Evolutionary conservation across 208 protist genomes (phyloP).

Genomic region (Trypanosomatidae sp.): DNA sequence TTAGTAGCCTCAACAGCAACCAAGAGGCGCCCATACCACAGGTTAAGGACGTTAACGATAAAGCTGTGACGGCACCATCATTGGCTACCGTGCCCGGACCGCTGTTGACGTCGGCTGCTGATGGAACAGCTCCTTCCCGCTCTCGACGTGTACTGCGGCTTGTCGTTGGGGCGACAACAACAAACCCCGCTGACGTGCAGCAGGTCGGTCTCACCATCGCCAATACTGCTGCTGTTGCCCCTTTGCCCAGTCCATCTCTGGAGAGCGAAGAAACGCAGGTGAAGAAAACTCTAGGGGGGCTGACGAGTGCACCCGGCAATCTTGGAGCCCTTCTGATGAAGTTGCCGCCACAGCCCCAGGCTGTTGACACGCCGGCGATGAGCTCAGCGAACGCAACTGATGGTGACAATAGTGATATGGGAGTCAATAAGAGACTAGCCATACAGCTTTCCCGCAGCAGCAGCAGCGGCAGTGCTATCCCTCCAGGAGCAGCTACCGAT

Average conservation of each 20-base stretch:
- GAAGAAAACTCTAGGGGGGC: neutral
- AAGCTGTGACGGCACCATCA: neutral
- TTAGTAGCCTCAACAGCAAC: neutral
- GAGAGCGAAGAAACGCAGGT: neutral
- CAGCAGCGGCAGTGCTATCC: neutral
- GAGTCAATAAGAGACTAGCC: neutral
- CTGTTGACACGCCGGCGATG: neutral
- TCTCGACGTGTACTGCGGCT: conserved; percentile 4
- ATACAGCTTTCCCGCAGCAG: neutral
- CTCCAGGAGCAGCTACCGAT: neutral
- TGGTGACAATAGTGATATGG: neutral
- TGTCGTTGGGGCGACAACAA: neutral
- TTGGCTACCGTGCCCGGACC: neutral
- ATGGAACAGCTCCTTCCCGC: neutral
- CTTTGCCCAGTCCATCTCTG: neutral
- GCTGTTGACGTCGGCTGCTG: neutral
- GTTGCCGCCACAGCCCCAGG: neutral
- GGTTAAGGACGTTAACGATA: neutral
- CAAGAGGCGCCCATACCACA: neutral
- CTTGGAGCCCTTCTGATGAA: neutral
- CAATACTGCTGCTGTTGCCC: neutral
- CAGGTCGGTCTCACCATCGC: neutral
- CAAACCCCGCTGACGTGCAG: neutral
- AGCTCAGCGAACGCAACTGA: neutral
- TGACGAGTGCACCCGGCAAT: neutral